Evolutionary conservation across 352 stramenopile genomes (phyloP), one percentile per base, ranked within the genome.

Genomic region (Globisporangium abappressorium): DNA sequence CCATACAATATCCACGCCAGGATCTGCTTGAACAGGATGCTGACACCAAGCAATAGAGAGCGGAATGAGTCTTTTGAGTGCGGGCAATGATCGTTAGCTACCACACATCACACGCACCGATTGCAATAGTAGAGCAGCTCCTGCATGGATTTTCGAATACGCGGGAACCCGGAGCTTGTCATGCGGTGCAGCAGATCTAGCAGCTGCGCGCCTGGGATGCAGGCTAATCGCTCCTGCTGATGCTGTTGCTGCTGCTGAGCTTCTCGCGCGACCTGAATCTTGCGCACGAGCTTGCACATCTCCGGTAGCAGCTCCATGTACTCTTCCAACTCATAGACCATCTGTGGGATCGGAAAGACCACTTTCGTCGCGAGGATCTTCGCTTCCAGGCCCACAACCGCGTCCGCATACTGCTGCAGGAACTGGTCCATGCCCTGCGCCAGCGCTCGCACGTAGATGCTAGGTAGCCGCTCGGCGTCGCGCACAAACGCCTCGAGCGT

Each of bases 1-100:
- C 82, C 82, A 55, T 89, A 85, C 9, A 90, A 58, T 77, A 95
- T 92, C 85, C 85, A 95, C 57, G 82, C 74, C n/a, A 93, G 59
- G n/a, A 93, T 90, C 46, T 95, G 87, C 65, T 91, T 89, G 36
- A 82, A 92, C 28, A 93, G 60, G 4, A 93, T 81, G 20, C 81
- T 91, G 68, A 3, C 8, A 14, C 20, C 59, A 57, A 33, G n/a
- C 54, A 59, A 26, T 46, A 14, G 5, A 28, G n/a, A 64, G 57
- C 47, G 22, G 43, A 57, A 28, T 47, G 0, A 55, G 61, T 36
- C 33, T 56, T 15, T 46, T 54, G 18, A 24, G 47, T 51, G 22
- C 55, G n/a, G 58, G 58, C 15, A 18, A 12, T 49, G 0, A 64
- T 54, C 14, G 30, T 26, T 33, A 33, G 9, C 33, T 28, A 15